Evolutionary conservation across 208 protist species (phyloP).

Genomic region (Tritrichomonas foetus): DNA sequence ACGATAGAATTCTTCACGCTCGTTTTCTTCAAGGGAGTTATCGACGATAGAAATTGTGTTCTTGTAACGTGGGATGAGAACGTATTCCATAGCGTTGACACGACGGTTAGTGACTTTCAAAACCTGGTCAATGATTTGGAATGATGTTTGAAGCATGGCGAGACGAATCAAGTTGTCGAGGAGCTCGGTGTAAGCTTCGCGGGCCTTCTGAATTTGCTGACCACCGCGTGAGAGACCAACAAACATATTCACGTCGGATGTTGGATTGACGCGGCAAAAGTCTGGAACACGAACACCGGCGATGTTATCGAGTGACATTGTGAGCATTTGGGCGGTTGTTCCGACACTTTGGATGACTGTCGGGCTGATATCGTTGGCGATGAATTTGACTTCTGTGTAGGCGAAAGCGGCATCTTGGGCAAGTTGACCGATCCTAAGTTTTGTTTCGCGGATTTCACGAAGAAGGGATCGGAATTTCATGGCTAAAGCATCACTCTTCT

Average conservation of each 20-base stretch:
- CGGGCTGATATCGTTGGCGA: constrained; percentile 85
- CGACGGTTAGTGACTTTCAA: constrained; percentile 98
- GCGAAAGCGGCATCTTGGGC: constrained; percentile 77
- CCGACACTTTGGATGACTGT: constrained; percentile 54
- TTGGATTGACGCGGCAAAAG: constrained; percentile 68
- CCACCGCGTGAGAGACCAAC: constrained; percentile 88
- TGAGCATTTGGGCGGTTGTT: constrained; percentile 66
- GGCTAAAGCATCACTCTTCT: constrained; percentile 97
- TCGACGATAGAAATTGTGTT: constrained; percentile 94
- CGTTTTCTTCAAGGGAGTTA: constrained; percentile 88
- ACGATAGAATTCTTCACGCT: constrained; percentile 41
- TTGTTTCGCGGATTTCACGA: constrained; percentile 68
- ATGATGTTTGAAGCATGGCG: constrained; percentile 76
- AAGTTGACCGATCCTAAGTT: background rate
- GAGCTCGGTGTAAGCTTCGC: constrained; percentile 73
- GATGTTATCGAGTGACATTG: constrained; percentile 86
- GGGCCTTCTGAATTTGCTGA: constrained; percentile 52
- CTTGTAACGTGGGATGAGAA: constrained; percentile 86
- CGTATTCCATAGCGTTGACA: constrained; percentile 98
- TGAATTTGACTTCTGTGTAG: constrained; percentile 86
- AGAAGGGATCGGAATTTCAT: constrained; percentile 85
- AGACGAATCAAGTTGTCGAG: constrained; percentile 81
- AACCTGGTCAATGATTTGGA: constrained; percentile 45
- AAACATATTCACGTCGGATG: background rate
- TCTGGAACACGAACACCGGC: constrained; percentile 85